These are phyloP conservation scores for Elongisporangium prolatum DNA, from an alignment of 352 stramenopile genomes.

Conservation along the genomic window DNA sequence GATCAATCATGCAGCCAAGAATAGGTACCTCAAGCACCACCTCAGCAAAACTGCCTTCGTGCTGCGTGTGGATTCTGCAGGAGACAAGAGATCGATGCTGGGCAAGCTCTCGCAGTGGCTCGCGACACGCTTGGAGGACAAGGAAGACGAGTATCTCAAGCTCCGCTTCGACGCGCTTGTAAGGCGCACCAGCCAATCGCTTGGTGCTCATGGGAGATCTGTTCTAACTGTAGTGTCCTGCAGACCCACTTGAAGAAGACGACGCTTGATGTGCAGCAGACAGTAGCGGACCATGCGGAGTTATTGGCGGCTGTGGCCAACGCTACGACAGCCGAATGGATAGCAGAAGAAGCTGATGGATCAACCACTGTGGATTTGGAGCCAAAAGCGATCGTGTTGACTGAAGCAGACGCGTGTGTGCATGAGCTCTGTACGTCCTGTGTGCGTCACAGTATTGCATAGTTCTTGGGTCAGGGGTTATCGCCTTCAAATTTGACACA, in stretches of 20 bases:
- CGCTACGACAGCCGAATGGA: conserved; percentile 9
- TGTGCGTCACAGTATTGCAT: no score
- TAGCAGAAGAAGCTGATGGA: conserved; percentile 9
- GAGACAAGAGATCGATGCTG: conserved; percentile 30
- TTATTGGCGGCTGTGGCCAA: conserved; percentile 16
- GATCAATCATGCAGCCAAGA: no score
- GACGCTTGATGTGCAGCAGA: conserved; percentile 48
- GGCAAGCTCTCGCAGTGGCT: conserved; percentile 64
- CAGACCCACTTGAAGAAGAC: conserved; percentile 68
- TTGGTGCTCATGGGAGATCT: no score
- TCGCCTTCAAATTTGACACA: conserved; percentile 5
- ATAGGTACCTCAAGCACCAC: no score
- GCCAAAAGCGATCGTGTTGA: conserved; percentile 21
- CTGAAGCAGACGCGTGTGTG: conserved; percentile 50
- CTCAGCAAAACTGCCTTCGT: no score
- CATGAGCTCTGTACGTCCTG: conserved; percentile 48
- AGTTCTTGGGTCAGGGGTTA: neutral
- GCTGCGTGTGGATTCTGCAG: no score
- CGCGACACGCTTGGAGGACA: conserved; percentile 48
- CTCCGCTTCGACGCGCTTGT: conserved; percentile 64
- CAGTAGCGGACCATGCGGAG: neutral
- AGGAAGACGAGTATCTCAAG: conserved; percentile 41
- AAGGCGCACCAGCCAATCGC: conserved; percentile 12
- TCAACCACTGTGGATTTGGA: neutral
- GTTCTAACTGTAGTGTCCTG: no score